A percentile compares a stretch with the other conserved stretches of the same genome.
Evolutionary conservation across 2,329 filamentous ascomycete species (phyloP).

Genomic region (Xylariales sp.): DNA sequence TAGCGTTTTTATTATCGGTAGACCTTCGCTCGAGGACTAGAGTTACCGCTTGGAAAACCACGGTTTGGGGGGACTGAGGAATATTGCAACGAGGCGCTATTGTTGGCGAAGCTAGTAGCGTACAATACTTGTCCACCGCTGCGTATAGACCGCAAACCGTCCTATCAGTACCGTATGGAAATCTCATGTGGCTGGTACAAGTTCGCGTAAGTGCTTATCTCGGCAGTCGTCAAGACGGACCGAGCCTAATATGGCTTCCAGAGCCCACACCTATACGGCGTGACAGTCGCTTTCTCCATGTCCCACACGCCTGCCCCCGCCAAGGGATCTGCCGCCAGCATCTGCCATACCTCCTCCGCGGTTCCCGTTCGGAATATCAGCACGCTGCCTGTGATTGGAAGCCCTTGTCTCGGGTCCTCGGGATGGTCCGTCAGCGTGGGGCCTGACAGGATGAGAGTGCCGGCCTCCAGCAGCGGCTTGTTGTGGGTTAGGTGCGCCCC

Average conservation of each 20-base stretch:
- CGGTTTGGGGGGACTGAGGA: too few species aligned
- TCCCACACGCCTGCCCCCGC: conserved; percentile 42
- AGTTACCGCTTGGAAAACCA: too few species aligned
- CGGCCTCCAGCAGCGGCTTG: conserved; percentile 38
- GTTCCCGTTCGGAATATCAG: conserved; percentile 37
- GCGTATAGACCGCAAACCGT: not conserved
- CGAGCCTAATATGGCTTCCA: conserved; percentile 40
- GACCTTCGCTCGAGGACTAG: too few species aligned
- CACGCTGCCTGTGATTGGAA: conserved; percentile 40
- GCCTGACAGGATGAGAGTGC: conserved; percentile 39
- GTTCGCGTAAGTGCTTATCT: not conserved
- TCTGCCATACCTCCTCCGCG: conserved; percentile 36
- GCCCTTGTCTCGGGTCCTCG: conserved; percentile 25
- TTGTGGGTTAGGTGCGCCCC: conserved; percentile 37
- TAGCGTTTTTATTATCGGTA: too few species aligned
- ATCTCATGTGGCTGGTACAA: too few species aligned
- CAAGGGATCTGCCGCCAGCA: conserved; percentile 37
- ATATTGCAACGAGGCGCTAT: too few species aligned
- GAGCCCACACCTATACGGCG: conserved; percentile 38
- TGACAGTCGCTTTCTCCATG: conserved; percentile 38
- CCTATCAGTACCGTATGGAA: not conserved
- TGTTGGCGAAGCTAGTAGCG: too few species aligned
- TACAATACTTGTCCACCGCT: too few species aligned
- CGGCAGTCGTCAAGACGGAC: not conserved
- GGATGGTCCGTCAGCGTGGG: conserved; percentile 39